Conservation (phyloP, 108 stramenopile genomes). For the Cyclotella sp. region DNA sequence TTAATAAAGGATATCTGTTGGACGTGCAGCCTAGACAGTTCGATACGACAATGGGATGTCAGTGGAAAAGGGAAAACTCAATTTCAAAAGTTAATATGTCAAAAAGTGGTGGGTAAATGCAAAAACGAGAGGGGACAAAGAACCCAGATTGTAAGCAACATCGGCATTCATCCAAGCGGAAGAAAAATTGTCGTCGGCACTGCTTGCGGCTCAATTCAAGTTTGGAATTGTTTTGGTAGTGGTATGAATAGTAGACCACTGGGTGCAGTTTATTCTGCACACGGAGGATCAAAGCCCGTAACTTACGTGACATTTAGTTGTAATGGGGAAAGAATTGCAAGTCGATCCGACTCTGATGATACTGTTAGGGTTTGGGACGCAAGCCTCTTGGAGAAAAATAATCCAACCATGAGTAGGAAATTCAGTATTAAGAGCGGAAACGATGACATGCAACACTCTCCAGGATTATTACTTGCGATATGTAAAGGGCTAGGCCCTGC, state of each 20-base stretch:
- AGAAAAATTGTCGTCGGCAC: constrained; percentile 80
- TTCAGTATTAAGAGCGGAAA: constrained; percentile 34
- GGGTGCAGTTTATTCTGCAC: constrained; percentile 59
- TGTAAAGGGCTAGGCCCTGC: constrained; percentile 54
- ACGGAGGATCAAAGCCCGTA: constrained; percentile 57
- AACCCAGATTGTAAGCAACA: constrained; percentile 60
- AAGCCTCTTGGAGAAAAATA: constrained; percentile 37
- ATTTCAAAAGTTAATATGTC: constrained; percentile 82
- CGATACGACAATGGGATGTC: constrained; percentile 86
- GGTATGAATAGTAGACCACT: constrained; percentile 57
- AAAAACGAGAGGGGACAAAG: constrained; percentile 70
- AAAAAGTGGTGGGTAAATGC: constrained; percentile 63
- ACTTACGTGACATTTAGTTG: constrained; percentile 51
- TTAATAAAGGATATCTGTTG: constrained; percentile 75
- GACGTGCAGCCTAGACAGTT: constrained; percentile 85
- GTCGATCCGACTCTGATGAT: constrained; percentile 64
- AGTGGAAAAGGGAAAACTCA: constrained; percentile 73
- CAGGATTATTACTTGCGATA: constrained; percentile 48
- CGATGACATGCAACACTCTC: constrained; percentile 20
- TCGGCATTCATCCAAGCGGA: constrained; percentile 65
- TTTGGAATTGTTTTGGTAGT: constrained; percentile 69
- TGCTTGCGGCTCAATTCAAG: constrained; percentile 83
- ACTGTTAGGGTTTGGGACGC: constrained; percentile 70
- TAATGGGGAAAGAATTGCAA: constrained; percentile 64
- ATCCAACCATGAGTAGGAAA: constrained; percentile 25